phyloP scores from a whole-genome alignment of 139 green algal genomes.

The Spirogloea muscicola region DNA sequence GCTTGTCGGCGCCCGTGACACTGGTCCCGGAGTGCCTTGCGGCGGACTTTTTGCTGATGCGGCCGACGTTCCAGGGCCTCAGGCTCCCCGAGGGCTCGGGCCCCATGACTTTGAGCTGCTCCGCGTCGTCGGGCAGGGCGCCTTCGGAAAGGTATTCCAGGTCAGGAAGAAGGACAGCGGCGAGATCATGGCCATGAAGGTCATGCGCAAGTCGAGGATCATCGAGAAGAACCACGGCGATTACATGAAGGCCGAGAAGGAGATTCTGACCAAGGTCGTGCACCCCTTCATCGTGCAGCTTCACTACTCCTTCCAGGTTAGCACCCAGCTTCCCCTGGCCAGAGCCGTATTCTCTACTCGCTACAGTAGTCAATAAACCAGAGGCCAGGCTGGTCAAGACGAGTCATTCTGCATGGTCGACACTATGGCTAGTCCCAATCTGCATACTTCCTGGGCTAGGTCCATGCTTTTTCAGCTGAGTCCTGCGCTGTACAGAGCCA shows the following conservation, averaged over 20 bases:
- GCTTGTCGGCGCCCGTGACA: background rate
- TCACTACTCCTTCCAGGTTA: conserved; percentile 83
- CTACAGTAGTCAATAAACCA: too few species aligned
- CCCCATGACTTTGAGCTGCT: conserved; percentile 88
- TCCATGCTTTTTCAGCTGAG: too few species aligned
- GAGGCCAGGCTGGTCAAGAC: too few species aligned
- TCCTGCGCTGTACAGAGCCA: too few species aligned
- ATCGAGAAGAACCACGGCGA: conserved; percentile 82
- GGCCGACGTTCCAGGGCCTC: conserved; percentile 7
- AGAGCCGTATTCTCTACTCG: too few species aligned
- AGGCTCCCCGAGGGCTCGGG: too few species aligned
- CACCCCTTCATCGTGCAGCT: conserved; percentile 97
- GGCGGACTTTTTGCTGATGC: background rate
- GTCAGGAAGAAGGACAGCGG: conserved; percentile 44
- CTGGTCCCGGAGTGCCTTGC: background rate
- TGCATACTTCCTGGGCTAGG: too few species aligned
- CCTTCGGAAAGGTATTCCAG: conserved; percentile 87
- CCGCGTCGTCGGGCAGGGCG: conserved; percentile 86
- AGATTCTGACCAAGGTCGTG: conserved; percentile 83
- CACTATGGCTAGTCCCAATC: too few species aligned
- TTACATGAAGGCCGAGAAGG: conserved; percentile 84
- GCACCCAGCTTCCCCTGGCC: too few species aligned
- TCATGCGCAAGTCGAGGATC: conserved; percentile 87
- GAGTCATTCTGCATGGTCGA: too few species aligned
- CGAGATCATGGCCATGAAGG: conserved; percentile 86